Evolutionary conservation across 192 early-diverging fungal species (phyloP), one percentile per base, ranked within the genome.

Genomic region (Coemansia sp.): DNA sequence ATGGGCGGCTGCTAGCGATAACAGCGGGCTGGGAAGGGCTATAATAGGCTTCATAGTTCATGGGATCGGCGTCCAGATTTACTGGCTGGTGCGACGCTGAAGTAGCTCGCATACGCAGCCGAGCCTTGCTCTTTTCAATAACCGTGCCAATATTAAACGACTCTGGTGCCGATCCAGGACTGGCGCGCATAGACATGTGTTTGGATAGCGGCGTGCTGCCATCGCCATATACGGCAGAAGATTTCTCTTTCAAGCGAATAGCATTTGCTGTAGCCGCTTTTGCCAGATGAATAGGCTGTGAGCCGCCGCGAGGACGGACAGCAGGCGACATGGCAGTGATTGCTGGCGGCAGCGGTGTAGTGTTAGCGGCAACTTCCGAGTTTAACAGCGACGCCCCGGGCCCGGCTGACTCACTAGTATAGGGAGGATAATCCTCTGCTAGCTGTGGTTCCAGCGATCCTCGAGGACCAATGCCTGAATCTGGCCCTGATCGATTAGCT

Each of bases 211-310:
- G 15, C 6, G 28, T 39, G 50, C 21, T 43, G 3, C 20, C 36
- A 5, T 55, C 58, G n/a, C 39, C 35, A 14, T 57, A 43, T 1
- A 36, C n/a, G 16, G 45, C 65, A 0, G 46, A 46, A 14, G 45
- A 54, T 20, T 59, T 68, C 33, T 68, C 66, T 28, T 79, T 79
- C 28, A 79, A 57, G 15, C 76, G 39, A 47, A 79, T 79, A 2
- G 76, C 76, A 39, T 79, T 79, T 5, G 69, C 67, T 5, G 76
- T 79, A 2, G 76, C 76, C 5, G 76, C 58, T 42, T 70, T 47
- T 12, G 76, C 76, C 30, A 79, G 47, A 23, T 79, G 76, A 15
- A 68, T 55, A 1, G 57, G 61, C 38, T 79, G 76, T 7, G 76
- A 79, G 7, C 70, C 70, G 21, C 76, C 70, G 5, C 76, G 70